Percentiles rank a stretch among this genome's conserved stretches.
Evolutionary conservation across 306 rosid genomes (phyloP).

Genomic region (Casuarina glauca): DNA sequence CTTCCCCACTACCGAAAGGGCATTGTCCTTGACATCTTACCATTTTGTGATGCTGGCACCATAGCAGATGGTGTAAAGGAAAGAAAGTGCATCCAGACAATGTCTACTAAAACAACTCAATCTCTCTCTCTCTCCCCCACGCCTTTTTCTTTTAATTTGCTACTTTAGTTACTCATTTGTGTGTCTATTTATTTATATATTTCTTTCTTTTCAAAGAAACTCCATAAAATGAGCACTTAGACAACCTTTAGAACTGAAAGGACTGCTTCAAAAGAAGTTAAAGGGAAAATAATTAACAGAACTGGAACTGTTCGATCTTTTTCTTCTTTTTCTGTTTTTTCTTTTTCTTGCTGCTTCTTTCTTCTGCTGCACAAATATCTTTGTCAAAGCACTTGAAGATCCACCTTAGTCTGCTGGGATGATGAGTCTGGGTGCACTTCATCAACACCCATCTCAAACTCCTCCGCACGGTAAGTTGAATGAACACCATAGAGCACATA

Average conservation of each 20-base stretch:
- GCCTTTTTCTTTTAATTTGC: background rate
- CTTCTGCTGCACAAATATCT: background rate
- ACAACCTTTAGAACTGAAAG: background rate
- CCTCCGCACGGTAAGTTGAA: slow-evolving; percentile 79
- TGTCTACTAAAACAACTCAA: background rate
- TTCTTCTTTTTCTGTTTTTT: background rate
- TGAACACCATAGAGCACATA: slow-evolving; percentile 91
- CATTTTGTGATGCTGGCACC: background rate
- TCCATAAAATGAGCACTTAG: background rate
- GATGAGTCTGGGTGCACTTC: slow-evolving; percentile 42
- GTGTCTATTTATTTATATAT: slow-evolving; percentile 10
- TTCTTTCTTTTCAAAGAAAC: slow-evolving; percentile 6
- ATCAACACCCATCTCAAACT: slow-evolving; percentile 41
- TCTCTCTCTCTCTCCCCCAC: background rate
- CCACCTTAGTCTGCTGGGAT: slow-evolving; percentile 55
- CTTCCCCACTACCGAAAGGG: slow-evolving; percentile 1
- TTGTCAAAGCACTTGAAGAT: slow-evolving; percentile 55
- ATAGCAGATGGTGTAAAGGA: background rate
- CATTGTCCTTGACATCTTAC: background rate
- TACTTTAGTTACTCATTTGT: background rate
- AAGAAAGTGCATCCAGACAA: background rate
- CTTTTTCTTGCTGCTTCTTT: no score
- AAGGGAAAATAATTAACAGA: background rate
- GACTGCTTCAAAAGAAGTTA: background rate
- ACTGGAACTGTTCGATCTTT: background rate